Base-by-base conservation (phyloP, 768 basidiomycete genomes). In the Multifurca ochricompacta region DNA sequence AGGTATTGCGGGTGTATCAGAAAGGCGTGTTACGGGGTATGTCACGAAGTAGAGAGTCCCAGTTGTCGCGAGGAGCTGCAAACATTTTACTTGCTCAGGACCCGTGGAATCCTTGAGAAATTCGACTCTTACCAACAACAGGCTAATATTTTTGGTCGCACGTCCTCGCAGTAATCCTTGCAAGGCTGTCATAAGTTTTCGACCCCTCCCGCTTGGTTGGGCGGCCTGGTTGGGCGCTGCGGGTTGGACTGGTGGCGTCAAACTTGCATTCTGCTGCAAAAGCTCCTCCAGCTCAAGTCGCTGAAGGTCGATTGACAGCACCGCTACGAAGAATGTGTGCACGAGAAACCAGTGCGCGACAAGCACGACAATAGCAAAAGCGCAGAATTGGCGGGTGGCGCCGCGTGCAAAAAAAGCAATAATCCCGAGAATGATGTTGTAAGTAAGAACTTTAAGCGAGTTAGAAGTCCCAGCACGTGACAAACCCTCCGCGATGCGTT, bases 281-380 rank as follows among this genome's bases (percentile, higher is more conserved):
- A 98, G 75, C 66, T 99, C 91, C 53, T 89, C 86, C 40, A 95
- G 76, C 86, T 93, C 95, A 23, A 99, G 70, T 42, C 95, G 82
- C 61, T 96, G 93, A 42, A 97, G 83, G 72, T 99, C 95, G 61
- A 99, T 96, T 0, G 91, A 92, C 21, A 99, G 72, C 25, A 96
- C 92, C 6, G 94, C 88, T 59, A 94, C 75, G 70, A 95, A 97
- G 71, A 97, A 95, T 0, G 92, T 96, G 65, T 96, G 91, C 14
- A 95, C 86, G 56, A 98, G 77, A 72, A 94, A 95, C 92, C 92
- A 98, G 67, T 98, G 94, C 14, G 92, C 93, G 28, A 97, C 87
- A 19, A 97, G 77, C 10, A 97, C 91, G 21, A 97, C 91, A 40
- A 92, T 84, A 0, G 92, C 91, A 66, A 98, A 97, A 3, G 83